Base-by-base conservation (phyloP, 23 red algal genomes). In the Chondrus crispus region DNA sequence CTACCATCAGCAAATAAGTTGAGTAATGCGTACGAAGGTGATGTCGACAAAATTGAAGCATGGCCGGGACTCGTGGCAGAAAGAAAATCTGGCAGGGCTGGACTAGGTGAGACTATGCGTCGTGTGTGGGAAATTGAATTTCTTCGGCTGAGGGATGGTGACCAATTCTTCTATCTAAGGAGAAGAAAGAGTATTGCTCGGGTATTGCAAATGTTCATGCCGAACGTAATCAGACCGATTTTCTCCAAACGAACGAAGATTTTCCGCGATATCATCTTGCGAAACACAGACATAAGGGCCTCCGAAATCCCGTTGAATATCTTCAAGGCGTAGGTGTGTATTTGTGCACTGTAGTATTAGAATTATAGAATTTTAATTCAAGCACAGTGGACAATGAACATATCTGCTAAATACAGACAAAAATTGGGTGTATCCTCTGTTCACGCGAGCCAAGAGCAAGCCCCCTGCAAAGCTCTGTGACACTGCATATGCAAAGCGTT, bases 151-250 rank as follows among this genome's bases (percentile, higher is more conserved):
- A 46, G 79, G 0, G 49, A 83, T 62, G 79, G 79, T 35, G 79
- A 83, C 30, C 19, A 51, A 36, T 83, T 83, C 79, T 83, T 83
- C 79, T 83, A 83, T 38, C 53, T 83, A 55, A 55, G 51, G 51
- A 55, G 16, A 55, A n/a, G 51, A 55, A 55, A 55, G n/a, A n/a
- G n/a, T n/a, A n/a, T n/a, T n/a, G n/a, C n/a, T n/a, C n/a, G n/a
- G n/a, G n/a, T n/a, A n/a, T n/a, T n/a, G n/a, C n/a, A n/a, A n/a
- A n/a, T n/a, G n/a, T n/a, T n/a, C n/a, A n/a, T n/a, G n/a, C n/a
- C n/a, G n/a, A n/a, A n/a, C n/a, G n/a, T n/a, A n/a, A n/a, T n/a
- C n/a, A n/a, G n/a, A n/a, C n/a, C n/a, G n/a, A n/a, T n/a, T n/a
- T n/a, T n/a, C n/a, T n/a, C n/a, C n/a, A 41, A 76, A 11, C 22